Base-by-base conservation (phyloP, 495 filamentous ascomycete genomes). In the Cercophora sp. region DNA sequence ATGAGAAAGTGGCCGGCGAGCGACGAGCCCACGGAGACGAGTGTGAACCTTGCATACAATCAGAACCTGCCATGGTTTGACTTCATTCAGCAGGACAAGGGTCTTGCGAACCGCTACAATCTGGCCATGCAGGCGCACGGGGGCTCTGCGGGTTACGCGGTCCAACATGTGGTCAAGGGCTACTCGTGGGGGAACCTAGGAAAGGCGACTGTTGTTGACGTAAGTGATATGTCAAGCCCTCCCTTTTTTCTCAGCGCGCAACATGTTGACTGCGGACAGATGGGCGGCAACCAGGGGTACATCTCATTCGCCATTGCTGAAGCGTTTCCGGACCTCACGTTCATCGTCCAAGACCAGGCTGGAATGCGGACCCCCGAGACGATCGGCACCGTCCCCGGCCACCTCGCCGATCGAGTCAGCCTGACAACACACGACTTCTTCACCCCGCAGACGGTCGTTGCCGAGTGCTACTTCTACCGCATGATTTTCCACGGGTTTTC, bases 401-500 rank as follows among this genome's bases (percentile, higher is more conserved):
- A 52, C 2, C 55, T 67, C 16, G 41, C 35, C 9, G 29, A 27
- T 2, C 54, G 57, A n/a, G 58, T 65, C 2, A 8, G 25, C n/a
- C 48, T 62, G 44, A 65, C 63, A 41, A 63, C 61, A 6, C 77
- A 83, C 54, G 75, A 82, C 64, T 78, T 82, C 61, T 70, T 78
- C 58, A 66, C 66, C 0, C 60, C 66, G 50, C 75, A 79, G 16
- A 66, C 79, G 34, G 65, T 62, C 24, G 62, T 61, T 0, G 79
- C 79, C 9, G 71, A 76, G 26, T 61, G 67, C 3, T 81, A 80
- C 51, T 59, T 81, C 40, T 74, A 77, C 49, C 74, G 79, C n/a
- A 73, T 70, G 59, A 75, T 78, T 45, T 63, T 83, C 59, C 80
- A 81, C 50, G 73, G 80, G 55, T 77, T 79, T 64, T 69, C 75